Evolutionary conservation across 176 grass and related monocot genomes (phyloP).

Genomic region (Ananas comosus): DNA sequence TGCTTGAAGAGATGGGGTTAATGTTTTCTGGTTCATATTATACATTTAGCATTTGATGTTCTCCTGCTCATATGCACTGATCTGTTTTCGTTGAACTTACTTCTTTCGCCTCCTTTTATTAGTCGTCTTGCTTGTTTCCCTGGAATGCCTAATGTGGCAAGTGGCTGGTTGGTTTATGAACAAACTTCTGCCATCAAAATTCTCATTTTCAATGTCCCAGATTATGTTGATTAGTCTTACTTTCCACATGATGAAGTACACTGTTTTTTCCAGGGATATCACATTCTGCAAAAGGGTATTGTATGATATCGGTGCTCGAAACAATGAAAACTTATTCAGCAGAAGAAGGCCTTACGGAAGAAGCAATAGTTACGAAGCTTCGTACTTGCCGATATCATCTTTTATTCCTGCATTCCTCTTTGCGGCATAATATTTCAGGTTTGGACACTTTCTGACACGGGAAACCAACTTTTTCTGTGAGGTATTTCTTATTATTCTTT

Average conservation of each 20-base stretch:
- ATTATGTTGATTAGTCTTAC: not conserved
- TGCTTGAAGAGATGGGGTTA: no score
- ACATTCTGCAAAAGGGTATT: constrained; percentile 86
- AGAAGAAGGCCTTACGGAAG: constrained; percentile 92
- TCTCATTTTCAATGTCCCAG: not conserved
- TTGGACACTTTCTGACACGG: not conserved
- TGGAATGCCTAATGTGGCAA: no score
- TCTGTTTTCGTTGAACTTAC: no score
- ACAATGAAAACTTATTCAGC: constrained; percentile 95
- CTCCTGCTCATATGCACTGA: no score
- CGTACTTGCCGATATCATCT: constrained; percentile 69
- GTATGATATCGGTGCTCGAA: constrained; percentile 84
- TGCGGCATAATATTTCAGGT: constrained; percentile 94
- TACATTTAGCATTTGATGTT: no score
- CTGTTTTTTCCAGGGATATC: constrained; percentile 55
- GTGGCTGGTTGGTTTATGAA: no score
- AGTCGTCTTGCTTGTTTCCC: no score
- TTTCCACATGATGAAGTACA: constrained; percentile 4
- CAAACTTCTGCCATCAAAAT: no score
- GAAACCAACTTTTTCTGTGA: not conserved
- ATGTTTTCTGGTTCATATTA: constrained; percentile 2
- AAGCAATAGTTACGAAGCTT: constrained; percentile 81
- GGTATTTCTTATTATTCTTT: not conserved
- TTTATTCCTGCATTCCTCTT: constrained; percentile 79
- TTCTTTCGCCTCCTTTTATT: no score